phyloP scores from a whole-genome alignment of 768 basidiomycete genomes.

The Termitomyces sp. region DNA sequence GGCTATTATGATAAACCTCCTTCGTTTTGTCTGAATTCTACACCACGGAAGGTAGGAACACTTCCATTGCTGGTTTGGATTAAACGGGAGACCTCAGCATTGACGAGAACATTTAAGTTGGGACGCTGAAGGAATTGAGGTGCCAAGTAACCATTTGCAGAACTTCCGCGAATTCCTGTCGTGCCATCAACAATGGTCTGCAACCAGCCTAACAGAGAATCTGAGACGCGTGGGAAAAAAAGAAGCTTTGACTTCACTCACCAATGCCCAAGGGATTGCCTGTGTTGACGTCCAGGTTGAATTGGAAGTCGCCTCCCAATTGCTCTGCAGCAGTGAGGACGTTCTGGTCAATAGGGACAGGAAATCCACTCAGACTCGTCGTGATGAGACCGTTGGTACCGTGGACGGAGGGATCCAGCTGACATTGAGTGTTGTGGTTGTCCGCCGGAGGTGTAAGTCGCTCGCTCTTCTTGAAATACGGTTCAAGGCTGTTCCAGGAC shows the following conservation, averaged over 20 bases:
- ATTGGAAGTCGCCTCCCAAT: slow-evolving; percentile 6
- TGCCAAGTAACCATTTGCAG: slow-evolving; percentile 18
- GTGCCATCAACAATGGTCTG: slow-evolving; percentile 11
- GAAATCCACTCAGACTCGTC: slow-evolving; percentile 21
- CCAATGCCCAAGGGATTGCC: slow-evolving; percentile 9
- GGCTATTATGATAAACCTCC: not conserved
- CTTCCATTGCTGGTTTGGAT: slow-evolving; percentile 7
- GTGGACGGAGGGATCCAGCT: slow-evolving; percentile 26
- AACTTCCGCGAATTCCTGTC: slow-evolving; percentile 14
- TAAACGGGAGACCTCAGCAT: slow-evolving; percentile 15
- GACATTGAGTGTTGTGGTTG: slow-evolving; percentile 24
- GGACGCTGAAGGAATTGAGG: slow-evolving; percentile 7
- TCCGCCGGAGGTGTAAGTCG: slow-evolving; percentile 23
- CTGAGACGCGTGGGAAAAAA: not conserved
- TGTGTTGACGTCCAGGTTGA: slow-evolving; percentile 6
- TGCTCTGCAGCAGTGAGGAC: slow-evolving; percentile 6
- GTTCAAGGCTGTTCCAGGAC: slow-evolving; percentile 19
- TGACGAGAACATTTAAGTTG: slow-evolving; percentile 17
- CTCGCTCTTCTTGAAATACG: slow-evolving; percentile 27
- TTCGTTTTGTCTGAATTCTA: not conserved
- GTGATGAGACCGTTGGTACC: slow-evolving; percentile 20
- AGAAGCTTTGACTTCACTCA: not conserved
- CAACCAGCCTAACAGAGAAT: slow-evolving; percentile 8
- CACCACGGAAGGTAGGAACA: not conserved
- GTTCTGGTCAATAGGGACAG: not conserved